Percentiles rank a stretch among this genome's conserved stretches.
These are phyloP conservation scores for Euphorbia peplus DNA, from an alignment of 345 rosid species.

Conservation along the genomic window DNA sequence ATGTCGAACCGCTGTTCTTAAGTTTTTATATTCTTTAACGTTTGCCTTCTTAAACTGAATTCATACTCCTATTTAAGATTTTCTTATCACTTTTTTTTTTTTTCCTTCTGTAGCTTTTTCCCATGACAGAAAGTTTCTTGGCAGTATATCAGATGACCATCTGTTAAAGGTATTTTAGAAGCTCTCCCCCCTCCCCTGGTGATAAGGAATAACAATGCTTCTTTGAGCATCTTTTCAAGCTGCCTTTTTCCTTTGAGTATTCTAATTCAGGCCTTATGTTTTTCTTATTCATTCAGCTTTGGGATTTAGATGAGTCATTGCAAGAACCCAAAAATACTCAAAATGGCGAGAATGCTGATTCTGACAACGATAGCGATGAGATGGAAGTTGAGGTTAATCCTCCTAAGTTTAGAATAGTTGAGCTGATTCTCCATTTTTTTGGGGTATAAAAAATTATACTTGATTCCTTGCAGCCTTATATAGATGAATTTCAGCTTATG, in stretches of 20 bases:
- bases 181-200: neutral
- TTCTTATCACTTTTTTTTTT: no score
- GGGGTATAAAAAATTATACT: no score
- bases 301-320: slow-evolving; percentile 74
- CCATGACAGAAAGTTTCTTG: slow-evolving; percentile 75
- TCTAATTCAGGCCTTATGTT: slow-evolving; percentile 4
- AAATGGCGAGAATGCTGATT: slow-evolving; percentile 33
- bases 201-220: no score
- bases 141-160: slow-evolving; percentile 85
- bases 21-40: neutral
- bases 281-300: slow-evolving; percentile 53
- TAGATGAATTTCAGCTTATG: no score
- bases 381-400: slow-evolving; percentile 67
- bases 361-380: slow-evolving; percentile 62
- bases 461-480: no score
- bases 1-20: neutral
- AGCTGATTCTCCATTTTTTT: no score
- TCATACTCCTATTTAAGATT: slow-evolving; percentile 4
- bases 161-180: slow-evolving; percentile 59
- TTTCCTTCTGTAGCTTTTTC: slow-evolving; percentile 67
- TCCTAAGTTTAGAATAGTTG: slow-evolving; percentile 51
- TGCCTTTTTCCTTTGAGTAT: neutral
- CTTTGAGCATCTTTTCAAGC: neutral
- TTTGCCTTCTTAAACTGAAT: neutral
- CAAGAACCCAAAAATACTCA: slow-evolving; percentile 49